phyloP scores from a whole-genome alignment of 805 yeast genomes.

The Candida ascalaphidarum region DNA sequence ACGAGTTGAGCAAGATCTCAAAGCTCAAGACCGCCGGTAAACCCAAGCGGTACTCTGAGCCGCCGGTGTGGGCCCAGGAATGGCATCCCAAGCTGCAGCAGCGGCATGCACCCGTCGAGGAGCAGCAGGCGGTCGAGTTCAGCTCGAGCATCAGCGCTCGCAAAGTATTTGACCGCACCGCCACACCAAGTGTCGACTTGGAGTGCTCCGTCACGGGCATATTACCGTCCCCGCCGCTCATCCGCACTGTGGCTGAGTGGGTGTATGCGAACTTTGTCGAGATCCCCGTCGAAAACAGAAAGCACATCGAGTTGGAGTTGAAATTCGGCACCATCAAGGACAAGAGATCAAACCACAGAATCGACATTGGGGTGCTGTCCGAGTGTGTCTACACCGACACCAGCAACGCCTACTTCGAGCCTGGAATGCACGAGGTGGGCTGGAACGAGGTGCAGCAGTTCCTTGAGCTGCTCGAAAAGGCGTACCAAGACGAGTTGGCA shows the following conservation, averaged over 20 bases:
- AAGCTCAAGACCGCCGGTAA: constrained; percentile 22
- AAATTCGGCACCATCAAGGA: constrained; percentile 68
- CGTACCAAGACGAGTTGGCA: constrained; percentile 33
- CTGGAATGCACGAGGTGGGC: constrained; percentile 58
- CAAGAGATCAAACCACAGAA: constrained; percentile 51
- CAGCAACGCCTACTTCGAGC: constrained; percentile 48
- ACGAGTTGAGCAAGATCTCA: constrained; percentile 19
- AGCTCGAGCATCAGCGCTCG: constrained; percentile 4
- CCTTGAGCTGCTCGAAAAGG: constrained; percentile 45
- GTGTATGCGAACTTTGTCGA: constrained; percentile 72
- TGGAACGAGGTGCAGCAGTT: constrained; percentile 49
- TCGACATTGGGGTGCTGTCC: constrained; percentile 58
- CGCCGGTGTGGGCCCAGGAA: constrained; percentile 81
- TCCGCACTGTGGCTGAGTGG: constrained; percentile 83
- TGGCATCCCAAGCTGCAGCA: constrained; percentile 26
- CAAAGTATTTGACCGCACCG: constrained; percentile 20
- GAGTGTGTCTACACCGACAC: constrained; percentile 56
- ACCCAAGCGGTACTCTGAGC: constrained; percentile 53
- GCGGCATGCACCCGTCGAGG: constrained; percentile 1
- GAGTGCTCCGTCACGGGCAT: constrained; percentile 61
- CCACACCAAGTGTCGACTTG: constrained; percentile 26
- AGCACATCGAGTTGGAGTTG: constrained; percentile 59
- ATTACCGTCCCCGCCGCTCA: constrained; percentile 71
- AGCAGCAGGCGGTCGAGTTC: neutral
- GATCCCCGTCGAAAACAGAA: constrained; percentile 46